Percentiles rank a stretch among this genome's conserved stretches.
These are phyloP conservation scores for Cymbopogon citratus DNA, from an alignment of 176 grass and related monocot species.

Conservation along the genomic window DNA sequence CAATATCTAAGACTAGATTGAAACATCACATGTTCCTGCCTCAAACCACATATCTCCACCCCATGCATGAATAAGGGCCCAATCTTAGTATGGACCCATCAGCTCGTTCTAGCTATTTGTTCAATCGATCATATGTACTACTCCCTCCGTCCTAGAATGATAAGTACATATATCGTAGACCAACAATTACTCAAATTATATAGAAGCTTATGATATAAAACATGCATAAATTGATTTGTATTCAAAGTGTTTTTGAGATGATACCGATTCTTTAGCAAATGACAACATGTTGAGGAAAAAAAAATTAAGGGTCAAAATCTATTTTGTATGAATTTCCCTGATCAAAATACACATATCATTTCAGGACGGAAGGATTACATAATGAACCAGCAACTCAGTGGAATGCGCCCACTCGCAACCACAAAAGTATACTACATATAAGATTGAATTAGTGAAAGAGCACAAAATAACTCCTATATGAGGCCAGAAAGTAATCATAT, in stretches of 20 bases:
- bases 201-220: not conserved
- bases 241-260: not conserved
- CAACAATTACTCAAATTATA: not conserved
- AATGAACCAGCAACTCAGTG: not conserved
- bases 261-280: not conserved
- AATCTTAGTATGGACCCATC: not conserved
- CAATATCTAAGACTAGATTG: slow-evolving; percentile 1
- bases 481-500: not conserved
- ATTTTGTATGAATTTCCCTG: too few relatives aligned
- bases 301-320: too few relatives aligned
- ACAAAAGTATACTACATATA: not conserved
- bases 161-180: not conserved
- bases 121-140: not conserved
- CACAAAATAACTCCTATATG: not conserved
- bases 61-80: not conserved
- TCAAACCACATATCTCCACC: not conserved
- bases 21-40: not conserved
- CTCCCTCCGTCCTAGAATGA: not conserved
- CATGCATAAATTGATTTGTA: not conserved
- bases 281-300: too few relatives aligned
- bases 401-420: not conserved
- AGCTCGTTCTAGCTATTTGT: not conserved
- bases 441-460: not conserved
- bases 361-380: not conserved
- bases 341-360: too few relatives aligned